Conservation (phyloP, 345 rosid species). For the Euphorbia tirucalli region DNA sequence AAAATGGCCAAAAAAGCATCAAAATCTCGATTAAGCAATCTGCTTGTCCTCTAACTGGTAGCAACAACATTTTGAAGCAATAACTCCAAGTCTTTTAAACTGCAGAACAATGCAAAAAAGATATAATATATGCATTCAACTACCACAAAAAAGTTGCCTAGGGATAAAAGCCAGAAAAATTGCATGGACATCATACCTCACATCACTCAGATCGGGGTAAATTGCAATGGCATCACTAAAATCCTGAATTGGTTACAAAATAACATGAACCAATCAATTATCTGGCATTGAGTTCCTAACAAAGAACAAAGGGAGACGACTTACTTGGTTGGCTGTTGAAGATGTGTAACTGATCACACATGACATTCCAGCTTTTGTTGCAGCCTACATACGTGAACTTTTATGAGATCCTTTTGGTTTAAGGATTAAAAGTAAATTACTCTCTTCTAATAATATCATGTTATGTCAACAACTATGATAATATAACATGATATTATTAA, state of each 20-base stretch:
- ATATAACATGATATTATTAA: no score
- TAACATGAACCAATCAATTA: slow-evolving; percentile 2
- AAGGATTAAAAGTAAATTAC: no score
- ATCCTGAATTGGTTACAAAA: slow-evolving; percentile 46
- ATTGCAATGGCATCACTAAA: slow-evolving; percentile 69
- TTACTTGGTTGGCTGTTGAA: slow-evolving; percentile 90
- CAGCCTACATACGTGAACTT: slow-evolving; percentile 54
- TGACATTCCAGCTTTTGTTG: slow-evolving; percentile 84
- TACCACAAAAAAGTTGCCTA: not conserved
- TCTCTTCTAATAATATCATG: no score
- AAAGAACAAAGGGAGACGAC: slow-evolving; percentile 5
- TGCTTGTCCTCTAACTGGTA: slow-evolving; percentile 31
- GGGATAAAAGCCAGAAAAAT: not conserved
- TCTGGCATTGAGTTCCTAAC: not conserved
- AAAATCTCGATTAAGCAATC: no score
- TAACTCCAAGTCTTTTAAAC: slow-evolving; percentile 57
- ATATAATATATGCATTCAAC: not conserved
- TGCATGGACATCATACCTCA: slow-evolving; percentile 41
- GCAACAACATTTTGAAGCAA: slow-evolving; percentile 46
- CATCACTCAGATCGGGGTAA: slow-evolving; percentile 75
- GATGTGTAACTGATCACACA: slow-evolving; percentile 78
- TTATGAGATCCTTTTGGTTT: not conserved
- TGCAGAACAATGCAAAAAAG: slow-evolving; percentile 24
- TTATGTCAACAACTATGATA: no score
- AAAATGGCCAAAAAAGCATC: not conserved